These are phyloP conservation scores for Amanita molliuscula DNA, from an alignment of 768 basidiomycete genomes.

Conservation along the genomic window DNA sequence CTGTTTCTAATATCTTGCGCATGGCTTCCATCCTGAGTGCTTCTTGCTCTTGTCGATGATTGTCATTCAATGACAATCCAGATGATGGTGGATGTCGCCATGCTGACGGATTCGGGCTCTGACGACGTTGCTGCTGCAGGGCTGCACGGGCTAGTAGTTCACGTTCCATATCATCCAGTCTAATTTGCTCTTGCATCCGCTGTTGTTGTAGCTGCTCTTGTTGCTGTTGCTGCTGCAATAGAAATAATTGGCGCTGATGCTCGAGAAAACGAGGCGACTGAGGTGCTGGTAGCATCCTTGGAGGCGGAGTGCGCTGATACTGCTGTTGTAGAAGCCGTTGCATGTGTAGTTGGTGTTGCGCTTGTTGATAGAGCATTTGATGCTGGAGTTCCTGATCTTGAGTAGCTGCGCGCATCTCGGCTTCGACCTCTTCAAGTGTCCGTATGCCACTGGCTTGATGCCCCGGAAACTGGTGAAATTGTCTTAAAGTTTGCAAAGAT, in stretches of 20 bases:
- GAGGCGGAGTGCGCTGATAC: slow-evolving; percentile 53
- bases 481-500: slow-evolving; percentile 8
- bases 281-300: slow-evolving; percentile 62
- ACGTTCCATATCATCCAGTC: slow-evolving; percentile 56
- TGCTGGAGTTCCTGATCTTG: slow-evolving; percentile 27
- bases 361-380: slow-evolving; percentile 24
- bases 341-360: slow-evolving; percentile 34
- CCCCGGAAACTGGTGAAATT: slow-evolving; percentile 25
- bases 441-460: slow-evolving; percentile 31
- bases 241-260: slow-evolving; percentile 59
- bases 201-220: slow-evolving; percentile 48
- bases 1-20: slow-evolving; percentile 86
- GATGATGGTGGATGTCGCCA: slow-evolving; percentile 20
- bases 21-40: slow-evolving; percentile 68
- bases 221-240: slow-evolving; percentile 63
- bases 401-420: slow-evolving; percentile 66
- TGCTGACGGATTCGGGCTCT: slow-evolving; percentile 12
- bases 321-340: slow-evolving; percentile 37
- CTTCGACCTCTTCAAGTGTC: slow-evolving; percentile 75
- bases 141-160: slow-evolving; percentile 43
- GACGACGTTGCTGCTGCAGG: slow-evolving; percentile 28
- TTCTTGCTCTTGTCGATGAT: slow-evolving; percentile 55
- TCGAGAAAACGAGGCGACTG: slow-evolving; percentile 77
- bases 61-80: slow-evolving; percentile 35
- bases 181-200: slow-evolving; percentile 53